Base-by-base conservation (phyloP, 345 rosid genomes). In the Euphorbia lathyris region DNA sequence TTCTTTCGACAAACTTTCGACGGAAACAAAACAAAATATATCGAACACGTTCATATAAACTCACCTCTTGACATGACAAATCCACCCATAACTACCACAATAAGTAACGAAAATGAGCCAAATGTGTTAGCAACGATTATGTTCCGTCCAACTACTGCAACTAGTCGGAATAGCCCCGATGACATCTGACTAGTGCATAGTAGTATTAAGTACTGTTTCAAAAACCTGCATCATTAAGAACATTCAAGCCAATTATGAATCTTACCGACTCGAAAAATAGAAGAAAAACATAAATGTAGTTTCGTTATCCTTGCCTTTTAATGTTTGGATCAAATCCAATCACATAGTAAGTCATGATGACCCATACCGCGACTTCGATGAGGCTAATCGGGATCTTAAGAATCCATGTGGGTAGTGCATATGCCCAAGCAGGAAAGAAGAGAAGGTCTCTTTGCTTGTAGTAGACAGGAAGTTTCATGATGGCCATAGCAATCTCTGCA, bases 391-490 rank as follows among this genome's bases (percentile, higher is more conserved):
- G 72, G n/a, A 69, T 58, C 55, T 58, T 57, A 9, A 69, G 72
- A 9, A 69, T 58, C 72, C 72, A 69, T n/a, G 72, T 23, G 3
- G 73, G 73, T 5, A 69, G 3, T 25, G 57, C 63, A 59, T 69
- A 69, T 26, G 65, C 56, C 65, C 73, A 69, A 6, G 73, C 4
- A 23, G 66, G 73, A 30, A 23, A 69, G 43, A 69, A 45, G 26
- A 66, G 84, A 59, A 87, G 75, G 81, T 91, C 93, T 69, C 93
- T 81, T 72, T 91, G 95, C 86, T 91, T 91, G 86, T 85, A 91
- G 73, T 89, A 91, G 74, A 91, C 87, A 0, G 93, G 88, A 59
- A 89, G 86, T 42, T 88, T 87, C 76, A 80, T 68, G 72, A 84
- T 84, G 58, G 91, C 81, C 92, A 91, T 78, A 7, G 87, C 51